Conservation (phyloP, 768 basidiomycete species). For the Nidularia pulvinata region DNA sequence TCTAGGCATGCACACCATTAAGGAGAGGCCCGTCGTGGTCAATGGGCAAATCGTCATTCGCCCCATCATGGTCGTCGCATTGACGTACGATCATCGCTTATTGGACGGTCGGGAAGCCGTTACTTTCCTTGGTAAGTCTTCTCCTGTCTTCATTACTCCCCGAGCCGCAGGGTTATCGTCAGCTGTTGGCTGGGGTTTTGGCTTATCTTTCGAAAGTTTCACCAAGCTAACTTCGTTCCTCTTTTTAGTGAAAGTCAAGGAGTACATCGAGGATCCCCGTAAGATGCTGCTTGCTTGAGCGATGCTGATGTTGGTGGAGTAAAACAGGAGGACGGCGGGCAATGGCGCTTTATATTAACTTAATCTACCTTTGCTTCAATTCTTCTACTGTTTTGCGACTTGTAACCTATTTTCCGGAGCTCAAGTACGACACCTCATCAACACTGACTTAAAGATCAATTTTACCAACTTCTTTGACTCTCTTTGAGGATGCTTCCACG, state of each 20-base stretch:
- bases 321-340: too few relatives aligned
- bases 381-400: too few relatives aligned
- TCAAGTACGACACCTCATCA: too few relatives aligned
- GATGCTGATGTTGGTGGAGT: too few relatives aligned
- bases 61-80: conserved; percentile 94
- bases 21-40: conserved; percentile 88
- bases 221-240: not conserved
- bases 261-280: conserved; percentile 94
- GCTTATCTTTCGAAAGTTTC: not conserved
- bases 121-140: conserved; percentile 89
- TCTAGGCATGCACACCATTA: conserved; percentile 91
- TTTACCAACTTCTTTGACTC: too few relatives aligned
- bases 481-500: too few relatives aligned
- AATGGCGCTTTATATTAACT: too few relatives aligned
- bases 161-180: not conserved
- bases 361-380: too few relatives aligned
- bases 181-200: not conserved
- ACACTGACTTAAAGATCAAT: too few relatives aligned
- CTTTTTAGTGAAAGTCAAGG: conserved; percentile 78
- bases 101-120: conserved; percentile 96
- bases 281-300: conserved; percentile 71
- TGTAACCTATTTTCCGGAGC: too few relatives aligned
- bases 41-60: conserved; percentile 96
- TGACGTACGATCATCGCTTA: conserved; percentile 95
- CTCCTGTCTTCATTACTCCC: not conserved